phyloP scores from a whole-genome alignment of 2,329 filamentous ascomycete species.

The Cladosporium sp. region DNA sequence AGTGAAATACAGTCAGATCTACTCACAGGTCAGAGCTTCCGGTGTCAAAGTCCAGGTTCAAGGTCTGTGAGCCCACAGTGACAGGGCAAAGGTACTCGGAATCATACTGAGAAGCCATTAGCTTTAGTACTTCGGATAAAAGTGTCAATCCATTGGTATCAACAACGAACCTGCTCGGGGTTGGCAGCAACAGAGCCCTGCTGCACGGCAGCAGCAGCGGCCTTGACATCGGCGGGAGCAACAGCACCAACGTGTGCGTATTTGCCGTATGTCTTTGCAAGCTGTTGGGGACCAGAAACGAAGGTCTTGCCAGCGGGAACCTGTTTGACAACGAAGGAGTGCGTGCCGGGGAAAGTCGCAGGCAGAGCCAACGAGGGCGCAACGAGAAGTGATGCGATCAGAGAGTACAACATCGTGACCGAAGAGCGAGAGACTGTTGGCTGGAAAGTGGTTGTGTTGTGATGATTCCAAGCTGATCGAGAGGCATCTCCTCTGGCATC shows the following conservation, averaged over 20 bases:
- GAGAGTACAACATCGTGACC: neutral
- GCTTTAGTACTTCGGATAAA: neutral
- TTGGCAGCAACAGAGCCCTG: slow-evolving; percentile 44
- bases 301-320: slow-evolving; percentile 32
- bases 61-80: slow-evolving; percentile 61
- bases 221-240: slow-evolving; percentile 32
- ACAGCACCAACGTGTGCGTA: slow-evolving; percentile 35
- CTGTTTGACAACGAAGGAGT: slow-evolving; percentile 26
- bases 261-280: slow-evolving; percentile 47
- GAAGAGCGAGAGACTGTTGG: neutral
- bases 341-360: neutral
- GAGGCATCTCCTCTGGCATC: neutral
- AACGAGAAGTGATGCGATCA: neutral
- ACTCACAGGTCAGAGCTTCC: slow-evolving; percentile 67
- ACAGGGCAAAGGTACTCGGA: slow-evolving; percentile 55
- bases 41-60: slow-evolving; percentile 73
- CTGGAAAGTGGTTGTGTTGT: neutral
- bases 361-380: neutral
- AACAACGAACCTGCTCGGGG: slow-evolving; percentile 34
- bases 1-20: neutral
- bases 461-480: neutral
- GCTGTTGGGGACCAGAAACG: slow-evolving; percentile 43
- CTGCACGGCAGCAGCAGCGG: slow-evolving; percentile 40
- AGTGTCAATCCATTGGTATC: no score
- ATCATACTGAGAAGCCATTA: slow-evolving; percentile 33